Percentiles rank a stretch among this genome's conserved stretches.
Conservation (phyloP, 345 rosid species). For the Populus euphratica region DNA sequence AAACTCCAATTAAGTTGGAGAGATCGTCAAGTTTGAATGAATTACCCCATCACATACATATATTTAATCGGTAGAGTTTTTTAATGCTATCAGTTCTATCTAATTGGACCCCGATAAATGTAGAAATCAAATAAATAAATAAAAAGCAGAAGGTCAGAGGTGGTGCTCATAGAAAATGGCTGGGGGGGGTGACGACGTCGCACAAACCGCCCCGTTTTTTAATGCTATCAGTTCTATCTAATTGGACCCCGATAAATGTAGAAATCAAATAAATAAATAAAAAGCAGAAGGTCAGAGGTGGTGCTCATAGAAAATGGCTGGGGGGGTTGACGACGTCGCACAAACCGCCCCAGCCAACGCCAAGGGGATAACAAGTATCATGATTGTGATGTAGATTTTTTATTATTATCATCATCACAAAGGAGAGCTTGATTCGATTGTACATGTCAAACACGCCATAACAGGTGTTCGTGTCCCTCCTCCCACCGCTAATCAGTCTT, state of each 20-base stretch:
- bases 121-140: background rate
- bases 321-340: background rate
- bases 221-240: background rate
- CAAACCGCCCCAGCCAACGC: background rate
- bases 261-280: too few relatives aligned
- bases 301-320: background rate
- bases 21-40: background rate
- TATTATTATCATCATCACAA: background rate
- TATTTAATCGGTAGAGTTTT: too few relatives aligned
- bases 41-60: too few relatives aligned
- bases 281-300: background rate
- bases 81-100: background rate
- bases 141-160: background rate
- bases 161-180: background rate
- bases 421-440: background rate
- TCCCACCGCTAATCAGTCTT: constrained; percentile 33
- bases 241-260: background rate
- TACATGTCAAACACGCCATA: background rate
- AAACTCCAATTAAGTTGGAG: background rate
- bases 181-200: background rate
- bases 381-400: background rate
- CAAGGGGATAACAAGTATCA: too few relatives aligned
- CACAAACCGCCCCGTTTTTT: background rate
- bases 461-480: background rate
- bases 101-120: background rate